Percentiles rank a stretch among this genome's conserved stretches.
These are phyloP conservation scores for Fennellomyces sp. DNA, from an alignment of 371 early-diverging fungal species.

Conservation along the genomic window DNA sequence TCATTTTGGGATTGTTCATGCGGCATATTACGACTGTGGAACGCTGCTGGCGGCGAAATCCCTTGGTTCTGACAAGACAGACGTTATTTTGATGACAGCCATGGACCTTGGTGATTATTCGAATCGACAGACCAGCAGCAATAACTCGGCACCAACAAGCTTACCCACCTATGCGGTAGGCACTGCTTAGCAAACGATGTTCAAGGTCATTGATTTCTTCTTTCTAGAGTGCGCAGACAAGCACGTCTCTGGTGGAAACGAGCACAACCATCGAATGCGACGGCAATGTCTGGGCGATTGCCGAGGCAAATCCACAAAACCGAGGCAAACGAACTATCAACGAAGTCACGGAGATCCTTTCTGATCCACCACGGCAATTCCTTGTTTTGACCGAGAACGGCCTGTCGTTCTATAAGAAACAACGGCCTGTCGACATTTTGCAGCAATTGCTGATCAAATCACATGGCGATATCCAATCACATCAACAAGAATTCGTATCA, in stretches of 20 bases:
- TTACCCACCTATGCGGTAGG: not conserved
- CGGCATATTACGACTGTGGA: conserved; percentile 65
- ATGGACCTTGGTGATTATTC: conserved; percentile 52
- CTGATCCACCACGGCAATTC: conserved; percentile 64
- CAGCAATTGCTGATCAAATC: conserved; percentile 41
- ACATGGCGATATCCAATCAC: conserved; percentile 21
- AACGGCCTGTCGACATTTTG: conserved; percentile 77
- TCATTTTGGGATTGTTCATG: conserved; percentile 46
- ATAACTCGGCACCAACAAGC: not conserved
- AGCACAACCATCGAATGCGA: conserved; percentile 48
- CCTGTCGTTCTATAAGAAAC: conserved; percentile 62
- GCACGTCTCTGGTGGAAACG: conserved; percentile 14
- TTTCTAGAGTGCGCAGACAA: not conserved
- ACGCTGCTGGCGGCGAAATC: conserved; percentile 68
- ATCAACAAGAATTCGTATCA: conserved; percentile 44
- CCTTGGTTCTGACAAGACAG: conserved; percentile 64
- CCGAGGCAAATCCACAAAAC: conserved; percentile 47
- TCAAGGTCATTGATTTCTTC: not conserved
- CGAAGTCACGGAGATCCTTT: conserved; percentile 68
- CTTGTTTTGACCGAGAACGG: conserved; percentile 75
- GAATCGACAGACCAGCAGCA: not conserved
- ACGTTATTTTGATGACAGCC: conserved; percentile 55
- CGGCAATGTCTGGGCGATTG: conserved; percentile 82
- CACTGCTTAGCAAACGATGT: not conserved
- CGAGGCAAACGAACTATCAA: conserved; percentile 17